Evolutionary conservation across 331 rosid genomes (phyloP), one percentile per base, ranked within the genome.

Genomic region (Phaseolus coccineus): DNA sequence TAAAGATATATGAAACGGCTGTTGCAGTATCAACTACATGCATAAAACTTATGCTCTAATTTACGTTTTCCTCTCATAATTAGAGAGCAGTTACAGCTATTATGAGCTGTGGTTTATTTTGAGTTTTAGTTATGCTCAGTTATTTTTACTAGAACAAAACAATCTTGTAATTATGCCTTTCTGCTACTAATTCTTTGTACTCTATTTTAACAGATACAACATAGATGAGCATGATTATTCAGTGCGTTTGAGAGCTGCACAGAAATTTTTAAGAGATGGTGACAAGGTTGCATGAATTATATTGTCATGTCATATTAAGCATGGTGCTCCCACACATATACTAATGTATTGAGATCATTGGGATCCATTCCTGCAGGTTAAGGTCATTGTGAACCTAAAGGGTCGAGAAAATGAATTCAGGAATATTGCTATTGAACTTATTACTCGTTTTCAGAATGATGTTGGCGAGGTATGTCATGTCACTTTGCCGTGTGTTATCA

Each of bases 391-490:
- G 81, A 89, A 90, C 90, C 89, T 96, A 77, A 96, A 93, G 84
- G 99, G 99, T 51, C 98, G 99, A 73, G 93, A 96, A 87, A 93
- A 93, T 42, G 98, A 91, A 78, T 96, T 96, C 87, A 90, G 94
- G 76, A 91, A 96, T 83, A 90, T 74, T 6, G 99, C 99, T 19
- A 86, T 91, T 14, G 94, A 85, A 90, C 97, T 96, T 70, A 67
- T 96, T 84, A 91, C 42, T 88, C 94, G 98, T 37, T 96, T 96
- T 73, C 98, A 89, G 83, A 84, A 85, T 74, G 98, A 93, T 76
- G 72, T 96, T 73, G 99, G 99, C 79, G 97, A 96, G 99, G 99
- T 96, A 90, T 63, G 78, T 71, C 77, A 70, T 66, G 37, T 57
- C 9, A 14, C 68, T 64, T 59, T 42, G 48, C 65, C 40, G 61